Conservation (phyloP, 2,329 filamentous ascomycete genomes). For the Pseudogymnoascus sp. region DNA sequence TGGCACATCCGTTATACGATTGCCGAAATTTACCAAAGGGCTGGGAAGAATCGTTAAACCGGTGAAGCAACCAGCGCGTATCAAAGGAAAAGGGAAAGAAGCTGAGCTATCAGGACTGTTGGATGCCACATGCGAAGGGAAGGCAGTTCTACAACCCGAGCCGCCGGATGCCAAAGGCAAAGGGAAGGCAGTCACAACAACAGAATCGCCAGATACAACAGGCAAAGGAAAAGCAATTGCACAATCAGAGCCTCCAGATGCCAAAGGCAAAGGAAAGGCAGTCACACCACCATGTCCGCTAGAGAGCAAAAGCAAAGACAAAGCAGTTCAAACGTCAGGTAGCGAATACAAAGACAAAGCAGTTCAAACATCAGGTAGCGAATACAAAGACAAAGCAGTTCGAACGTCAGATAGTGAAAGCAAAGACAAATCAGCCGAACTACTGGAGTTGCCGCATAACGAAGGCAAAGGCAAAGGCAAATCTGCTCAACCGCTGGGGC, state of each 20-base stretch:
- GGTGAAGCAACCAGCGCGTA: background rate
- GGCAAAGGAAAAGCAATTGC: background rate
- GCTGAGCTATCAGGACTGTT: background rate
- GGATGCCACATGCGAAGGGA: background rate
- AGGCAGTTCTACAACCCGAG: background rate
- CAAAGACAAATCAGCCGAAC: background rate
- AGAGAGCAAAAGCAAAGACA: background rate
- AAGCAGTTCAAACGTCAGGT: background rate
- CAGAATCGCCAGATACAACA: background rate
- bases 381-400: background rate
- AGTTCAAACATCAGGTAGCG: background rate
- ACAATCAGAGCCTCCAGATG: background rate
- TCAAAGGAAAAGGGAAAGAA: background rate
- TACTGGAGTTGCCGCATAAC: background rate
- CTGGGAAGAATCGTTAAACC: background rate
- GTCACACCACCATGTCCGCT: background rate
- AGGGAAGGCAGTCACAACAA: background rate
- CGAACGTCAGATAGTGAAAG: background rate
- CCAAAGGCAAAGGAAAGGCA: background rate
- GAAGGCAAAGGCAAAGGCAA: background rate
- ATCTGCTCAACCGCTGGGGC: background rate
- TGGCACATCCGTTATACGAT: background rate
- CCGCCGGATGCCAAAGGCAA: background rate
- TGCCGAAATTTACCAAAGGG: background rate
- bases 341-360: background rate